Evolutionary conservation across 768 basidiomycete species (phyloP), one percentile per base, ranked within the genome.

Genomic region (Austroboletus eburneus): DNA sequence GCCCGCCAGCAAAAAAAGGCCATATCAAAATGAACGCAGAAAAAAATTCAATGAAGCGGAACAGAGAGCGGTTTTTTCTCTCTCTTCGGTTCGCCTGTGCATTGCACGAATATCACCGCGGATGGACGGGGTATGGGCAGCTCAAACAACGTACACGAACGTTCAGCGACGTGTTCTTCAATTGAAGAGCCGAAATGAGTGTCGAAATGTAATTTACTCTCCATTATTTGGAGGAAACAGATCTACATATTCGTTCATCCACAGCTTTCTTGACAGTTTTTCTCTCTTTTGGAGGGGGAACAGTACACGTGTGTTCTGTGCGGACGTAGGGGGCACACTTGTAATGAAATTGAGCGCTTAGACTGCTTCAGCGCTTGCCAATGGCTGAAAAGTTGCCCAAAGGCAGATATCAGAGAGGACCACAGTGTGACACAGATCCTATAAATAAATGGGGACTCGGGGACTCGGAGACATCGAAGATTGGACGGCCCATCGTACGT

Each of bases 131-230:
- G 21, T 24, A 39, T 24, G 39, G 9, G 21, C 29, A 14, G 5
- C 14, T 27, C 24, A 27, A 32, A 32, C 30, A 14, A 14, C 30
- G 13, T 32, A 32, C 30, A 50, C 51, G 57, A 59, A 40, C 48
- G 10, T 60, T 52, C 59, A 57, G 61, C 61, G 55, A 60, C 43
- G 17, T 42, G 62, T 38, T 42, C 47, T 51, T 56, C 48, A 46
- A 51, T 2, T 36, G 40, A 42, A 42, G 56, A 50, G 5, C 33
- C 27, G 20, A 34, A 39, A 22, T 12, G 5, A n/a, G 21, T 22
- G 25, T 23, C 42, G 35, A 16, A 43, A 24, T 10, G 45, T 14
- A 38, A 46, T 45, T 38, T 43, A 50, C 39, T 49, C 33, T 43
- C 20, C 16, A 30, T 24, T 23, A 32, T 25, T 16, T 9, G 25